Base-by-base conservation (phyloP, 441 rosid genomes). In the Syzygium syzygioides region DNA sequence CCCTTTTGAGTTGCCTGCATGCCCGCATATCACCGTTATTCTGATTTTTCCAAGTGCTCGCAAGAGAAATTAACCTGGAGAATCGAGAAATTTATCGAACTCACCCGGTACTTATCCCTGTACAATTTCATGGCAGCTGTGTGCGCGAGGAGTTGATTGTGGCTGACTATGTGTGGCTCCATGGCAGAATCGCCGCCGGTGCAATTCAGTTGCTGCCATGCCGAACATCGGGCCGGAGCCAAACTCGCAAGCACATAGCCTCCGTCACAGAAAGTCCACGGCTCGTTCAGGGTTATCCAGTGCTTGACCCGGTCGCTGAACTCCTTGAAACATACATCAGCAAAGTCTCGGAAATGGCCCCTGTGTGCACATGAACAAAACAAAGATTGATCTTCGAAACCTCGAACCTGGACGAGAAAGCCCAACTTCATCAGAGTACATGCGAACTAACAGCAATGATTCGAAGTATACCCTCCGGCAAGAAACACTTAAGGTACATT, bases 1-100 rank as follows among this genome's bases (percentile, higher is more conserved):
- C 96, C 99, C 60, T 93, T 94, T 80, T 89, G 90, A 20, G 62
- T 48, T 25, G 80, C 87, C 90, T 89, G 52, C 55, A 85, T 20
- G 80, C 15, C 3, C 23, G 50, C 80, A 68, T 68, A 10, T 34
- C 2, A 19, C 1, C 79, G 5, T 34, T 20, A 68, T 11, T 59
- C 62, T 56, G 23, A 55, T 55, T 18, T 55, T 55, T 18, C 23
- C 3, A 19, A 19, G 18, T 54, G 20, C 57, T 55, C 9, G 59
- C 25, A 9, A 55, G 10, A 55, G 25, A 9, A 55, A 20, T 55
- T 55, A 55, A 20, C 11, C 10, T 20, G 10, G 34, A 18, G 57
- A 54, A 7, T 55, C 57, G 25, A 55, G 57, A 55, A 7, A 55
- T 55, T 20, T 18, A 55, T 55, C 57, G 25, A 54, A 17, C 56